Conservation (phyloP, 192 early-diverging fungal genomes). For the Entomortierella lignicola region DNA sequence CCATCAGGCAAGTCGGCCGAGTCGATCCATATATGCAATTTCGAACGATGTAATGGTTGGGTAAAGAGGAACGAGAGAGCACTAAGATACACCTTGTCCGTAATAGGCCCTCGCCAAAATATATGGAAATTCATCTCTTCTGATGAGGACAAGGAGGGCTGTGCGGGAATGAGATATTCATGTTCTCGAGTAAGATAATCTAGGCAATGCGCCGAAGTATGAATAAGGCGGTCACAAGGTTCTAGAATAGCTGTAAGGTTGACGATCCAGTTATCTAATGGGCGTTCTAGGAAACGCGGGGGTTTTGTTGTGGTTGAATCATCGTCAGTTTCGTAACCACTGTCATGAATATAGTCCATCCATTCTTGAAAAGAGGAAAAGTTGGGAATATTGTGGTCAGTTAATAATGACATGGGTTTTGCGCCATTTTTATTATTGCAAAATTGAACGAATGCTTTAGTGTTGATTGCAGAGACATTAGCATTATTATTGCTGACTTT, state of each 20-base stretch:
- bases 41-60: conserved; percentile 40
- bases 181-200: background rate
- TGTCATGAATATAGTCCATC: conserved; percentile 21
- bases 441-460: background rate
- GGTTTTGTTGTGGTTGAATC: background rate
- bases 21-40: conserved; percentile 49
- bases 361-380: conserved; percentile 16
- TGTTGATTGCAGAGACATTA: background rate
- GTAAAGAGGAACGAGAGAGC: conserved; percentile 46
- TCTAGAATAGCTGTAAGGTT: conserved; percentile 27
- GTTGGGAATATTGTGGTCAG: background rate
- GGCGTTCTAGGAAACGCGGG: conserved; percentile 22
- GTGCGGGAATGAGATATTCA: background rate
- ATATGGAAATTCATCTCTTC: conserved; percentile 46
- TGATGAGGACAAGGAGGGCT: background rate
- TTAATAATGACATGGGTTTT: background rate
- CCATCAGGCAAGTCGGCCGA: conserved; percentile 37
- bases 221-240: conserved; percentile 23
- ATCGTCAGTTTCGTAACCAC: no score
- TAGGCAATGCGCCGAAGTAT: conserved; percentile 43
- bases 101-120: conserved; percentile 52
- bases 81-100: conserved; percentile 42
- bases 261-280: conserved; percentile 27
- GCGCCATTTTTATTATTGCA: background rate
- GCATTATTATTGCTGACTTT: conserved; percentile 5